phyloP scores from a whole-genome alignment of 2,329 filamentous ascomycete species.

The Sarocladium strictum region DNA sequence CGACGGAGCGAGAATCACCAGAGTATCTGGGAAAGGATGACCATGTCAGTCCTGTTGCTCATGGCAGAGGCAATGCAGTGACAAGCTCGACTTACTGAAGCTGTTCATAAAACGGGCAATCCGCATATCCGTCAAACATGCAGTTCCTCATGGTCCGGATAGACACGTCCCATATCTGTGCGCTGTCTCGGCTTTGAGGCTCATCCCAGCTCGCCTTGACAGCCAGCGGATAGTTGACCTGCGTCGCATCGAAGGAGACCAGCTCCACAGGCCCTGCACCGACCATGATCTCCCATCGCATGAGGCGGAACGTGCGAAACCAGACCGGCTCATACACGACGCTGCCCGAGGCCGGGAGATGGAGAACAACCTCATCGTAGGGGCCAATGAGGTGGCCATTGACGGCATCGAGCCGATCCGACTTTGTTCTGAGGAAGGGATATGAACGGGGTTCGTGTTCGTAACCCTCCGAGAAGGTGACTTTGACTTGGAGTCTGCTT shows the following conservation, averaged over 20 bases:
- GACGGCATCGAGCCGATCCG: conserved; percentile 25
- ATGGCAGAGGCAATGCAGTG: conserved; percentile 11
- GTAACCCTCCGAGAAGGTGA: conserved; percentile 27
- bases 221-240: conserved; percentile 10
- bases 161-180: conserved; percentile 14
- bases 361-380: conserved; percentile 25
- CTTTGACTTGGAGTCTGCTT: conserved; percentile 13
- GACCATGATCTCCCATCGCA: conserved; percentile 9
- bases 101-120: conserved; percentile 27
- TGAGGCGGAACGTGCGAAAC: conserved; percentile 12
- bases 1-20: conserved; percentile 16
- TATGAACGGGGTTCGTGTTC: conserved; percentile 26
- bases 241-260: neutral
- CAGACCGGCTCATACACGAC: conserved; percentile 12
- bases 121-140: conserved; percentile 23
- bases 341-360: conserved; percentile 13
- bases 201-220: conserved; percentile 3
- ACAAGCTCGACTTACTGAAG: conserved; percentile 21
- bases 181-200: neutral
- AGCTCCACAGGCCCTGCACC: neutral
- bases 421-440: conserved; percentile 33
- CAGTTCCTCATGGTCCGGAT: conserved; percentile 16
- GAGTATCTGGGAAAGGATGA: no score
- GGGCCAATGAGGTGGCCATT: conserved; percentile 29
- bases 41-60: no score